Evolutionary conservation across 2,329 filamentous ascomycete species (phyloP).

Genomic region (Claviceps sp.): DNA sequence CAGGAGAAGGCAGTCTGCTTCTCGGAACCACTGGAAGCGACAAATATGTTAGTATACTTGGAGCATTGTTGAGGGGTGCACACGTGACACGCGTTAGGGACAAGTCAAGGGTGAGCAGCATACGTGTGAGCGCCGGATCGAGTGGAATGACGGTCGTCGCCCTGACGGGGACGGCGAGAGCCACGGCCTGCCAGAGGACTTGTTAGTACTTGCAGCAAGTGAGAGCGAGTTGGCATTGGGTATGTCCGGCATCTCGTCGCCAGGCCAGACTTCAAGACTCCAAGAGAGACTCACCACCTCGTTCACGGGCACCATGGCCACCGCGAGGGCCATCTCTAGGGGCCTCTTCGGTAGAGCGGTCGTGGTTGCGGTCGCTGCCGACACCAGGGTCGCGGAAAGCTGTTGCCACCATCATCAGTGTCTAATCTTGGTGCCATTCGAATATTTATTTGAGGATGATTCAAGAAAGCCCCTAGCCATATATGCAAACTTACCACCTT

Average conservation of each 20-base stretch:
- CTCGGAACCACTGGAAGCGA: constrained; percentile 51
- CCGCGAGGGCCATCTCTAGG: constrained; percentile 43
- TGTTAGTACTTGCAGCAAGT: neutral
- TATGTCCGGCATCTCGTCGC: neutral
- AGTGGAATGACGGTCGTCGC: constrained; percentile 44
- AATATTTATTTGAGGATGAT: neutral
- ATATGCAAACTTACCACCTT: constrained; percentile 58
- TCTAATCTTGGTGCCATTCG: neutral
- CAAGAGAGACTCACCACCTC: constrained; percentile 35
- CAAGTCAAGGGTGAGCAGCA: constrained; percentile 10
- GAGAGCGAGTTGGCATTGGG: neutral
- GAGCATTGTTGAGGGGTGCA: neutral
- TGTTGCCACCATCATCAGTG: constrained; percentile 21
- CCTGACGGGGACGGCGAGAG: constrained; percentile 36
- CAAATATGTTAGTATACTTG: constrained; percentile 9
- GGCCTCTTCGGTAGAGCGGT: constrained; percentile 60
- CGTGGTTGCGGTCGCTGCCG: constrained; percentile 70
- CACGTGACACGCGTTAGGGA: neutral
- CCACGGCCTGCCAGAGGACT: constrained; percentile 32
- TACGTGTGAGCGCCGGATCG: constrained; percentile 30
- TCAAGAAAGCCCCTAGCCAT: neutral
- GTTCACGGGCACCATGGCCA: constrained; percentile 49
- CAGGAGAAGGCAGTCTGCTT: constrained; percentile 85
- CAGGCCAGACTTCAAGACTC: constrained; percentile 15
- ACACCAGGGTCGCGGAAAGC: constrained; percentile 83